Evolutionary conservation across 257 asterid genomes (phyloP).

Genomic region (Nicotiana benthamiana): DNA sequence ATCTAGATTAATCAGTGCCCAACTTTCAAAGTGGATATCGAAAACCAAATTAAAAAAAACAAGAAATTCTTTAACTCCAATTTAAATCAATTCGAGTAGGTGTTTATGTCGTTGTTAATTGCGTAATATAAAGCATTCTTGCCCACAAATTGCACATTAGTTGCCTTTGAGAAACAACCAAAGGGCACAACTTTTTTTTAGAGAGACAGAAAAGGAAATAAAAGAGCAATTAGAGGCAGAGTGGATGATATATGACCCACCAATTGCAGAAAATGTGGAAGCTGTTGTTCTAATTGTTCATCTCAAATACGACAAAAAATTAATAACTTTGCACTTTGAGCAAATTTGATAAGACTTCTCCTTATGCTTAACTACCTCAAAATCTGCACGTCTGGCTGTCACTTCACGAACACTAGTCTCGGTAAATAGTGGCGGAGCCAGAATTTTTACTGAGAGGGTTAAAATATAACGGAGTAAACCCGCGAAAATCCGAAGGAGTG

Average conservation of each 20-base stretch:
- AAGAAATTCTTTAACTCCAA: no score
- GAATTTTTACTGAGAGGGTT: no score
- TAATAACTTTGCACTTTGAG: slow-evolving; percentile 21
- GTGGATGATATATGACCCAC: slow-evolving; percentile 27
- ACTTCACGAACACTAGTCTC: no score
- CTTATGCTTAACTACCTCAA: background rate
- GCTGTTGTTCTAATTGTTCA: slow-evolving; percentile 11
- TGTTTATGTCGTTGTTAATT: no score
- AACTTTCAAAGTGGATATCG: no score
- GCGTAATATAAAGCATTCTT: no score
- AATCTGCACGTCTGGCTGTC: background rate
- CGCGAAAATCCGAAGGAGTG: no score
- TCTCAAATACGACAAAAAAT: no score
- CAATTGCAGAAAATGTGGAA: slow-evolving; percentile 36
- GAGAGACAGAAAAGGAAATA: background rate
- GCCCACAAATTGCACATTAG: background rate
- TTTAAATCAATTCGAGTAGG: no score
- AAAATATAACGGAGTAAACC: no score
- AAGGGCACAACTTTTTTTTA: background rate
- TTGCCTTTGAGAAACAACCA: slow-evolving; percentile 5
- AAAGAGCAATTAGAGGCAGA: slow-evolving; percentile 16
- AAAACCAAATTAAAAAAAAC: no score
- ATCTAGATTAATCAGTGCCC: fast-evolving
- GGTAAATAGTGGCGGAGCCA: no score
- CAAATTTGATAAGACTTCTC: slow-evolving; percentile 14